These are phyloP conservation scores for Herpetomonas tarakana DNA, from an alignment of 208 protist species.

Conservation along the genomic window DNA sequence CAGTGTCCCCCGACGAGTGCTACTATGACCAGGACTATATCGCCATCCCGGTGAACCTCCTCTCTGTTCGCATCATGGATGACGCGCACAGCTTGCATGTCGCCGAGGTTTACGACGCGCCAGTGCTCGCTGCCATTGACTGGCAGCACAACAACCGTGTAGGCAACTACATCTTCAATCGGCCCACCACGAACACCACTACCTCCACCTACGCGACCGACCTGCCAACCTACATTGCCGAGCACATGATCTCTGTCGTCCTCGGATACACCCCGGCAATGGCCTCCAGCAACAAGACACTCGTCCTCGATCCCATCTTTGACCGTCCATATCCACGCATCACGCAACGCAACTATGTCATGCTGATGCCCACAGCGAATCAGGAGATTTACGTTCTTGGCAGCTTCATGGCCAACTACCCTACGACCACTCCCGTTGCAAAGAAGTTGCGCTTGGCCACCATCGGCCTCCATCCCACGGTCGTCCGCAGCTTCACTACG, in stretches of 20 bases:
- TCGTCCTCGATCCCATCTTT: too few relatives aligned
- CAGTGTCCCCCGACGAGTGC: too few relatives aligned
- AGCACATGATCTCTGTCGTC: too few relatives aligned
- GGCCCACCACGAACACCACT: too few relatives aligned
- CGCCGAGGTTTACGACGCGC: background rate
- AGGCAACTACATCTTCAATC: conserved; percentile 20
- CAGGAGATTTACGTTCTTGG: conserved; percentile 50
- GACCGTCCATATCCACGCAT: conserved; percentile 7
- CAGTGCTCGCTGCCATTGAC: background rate
- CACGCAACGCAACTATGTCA: conserved; percentile 14
- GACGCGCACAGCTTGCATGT: background rate
- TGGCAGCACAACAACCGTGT: conserved; percentile 7
- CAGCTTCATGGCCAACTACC: conserved; percentile 8
- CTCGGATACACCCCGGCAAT: too few relatives aligned
- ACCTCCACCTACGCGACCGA: too few relatives aligned
- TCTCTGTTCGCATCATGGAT: conserved; percentile 6
- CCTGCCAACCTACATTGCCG: too few relatives aligned
- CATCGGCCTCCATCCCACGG: conserved; percentile 27
- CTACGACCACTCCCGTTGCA: background rate
- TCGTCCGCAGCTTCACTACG: too few relatives aligned
- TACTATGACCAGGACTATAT: too few relatives aligned
- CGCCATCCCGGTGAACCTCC: background rate
- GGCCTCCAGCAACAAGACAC: too few relatives aligned
- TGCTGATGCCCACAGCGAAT: conserved; percentile 37
- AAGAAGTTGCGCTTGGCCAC: conserved; percentile 5